Evolutionary conservation across 1,284 basidiomycete genomes (phyloP).

Genomic region (Golubevia sp.): DNA sequence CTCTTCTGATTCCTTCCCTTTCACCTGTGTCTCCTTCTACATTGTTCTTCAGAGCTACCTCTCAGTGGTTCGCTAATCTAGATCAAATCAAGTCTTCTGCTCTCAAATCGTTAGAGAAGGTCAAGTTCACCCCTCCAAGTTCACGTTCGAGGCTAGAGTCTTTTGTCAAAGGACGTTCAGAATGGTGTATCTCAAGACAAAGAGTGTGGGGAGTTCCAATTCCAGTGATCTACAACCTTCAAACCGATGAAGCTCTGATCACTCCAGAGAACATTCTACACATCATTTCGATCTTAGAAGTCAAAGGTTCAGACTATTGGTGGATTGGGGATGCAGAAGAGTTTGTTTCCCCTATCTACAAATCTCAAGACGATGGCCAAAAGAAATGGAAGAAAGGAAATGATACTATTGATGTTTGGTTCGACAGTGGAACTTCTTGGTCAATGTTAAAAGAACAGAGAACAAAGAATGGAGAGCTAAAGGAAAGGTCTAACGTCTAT

Average conservation of each 20-base stretch:
- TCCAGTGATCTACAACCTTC: slow-evolving; percentile 78
- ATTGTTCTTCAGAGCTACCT: slow-evolving; percentile 74
- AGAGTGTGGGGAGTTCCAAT: slow-evolving; percentile 98
- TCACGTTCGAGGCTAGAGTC: slow-evolving; percentile 72
- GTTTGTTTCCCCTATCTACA: slow-evolving; percentile 66
- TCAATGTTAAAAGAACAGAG: slow-evolving; percentile 69
- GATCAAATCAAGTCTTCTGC: slow-evolving; percentile 80
- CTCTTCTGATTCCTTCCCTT: slow-evolving; percentile 1
- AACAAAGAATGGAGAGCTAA: slow-evolving; percentile 3
- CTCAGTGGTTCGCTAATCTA: slow-evolving; percentile 96
- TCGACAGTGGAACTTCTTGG: slow-evolving; percentile 97
- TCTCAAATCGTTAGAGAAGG: slow-evolving; percentile 72
- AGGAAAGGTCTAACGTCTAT: slow-evolving; percentile 74
- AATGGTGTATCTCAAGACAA: slow-evolving; percentile 99
- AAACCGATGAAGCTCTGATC: slow-evolving; percentile 71
- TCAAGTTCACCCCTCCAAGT: slow-evolving; percentile 74
- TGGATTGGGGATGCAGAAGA: slow-evolving; percentile 84
- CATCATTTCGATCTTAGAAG: slow-evolving; percentile 75
- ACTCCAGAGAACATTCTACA: slow-evolving; percentile 73
- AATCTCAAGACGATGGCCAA: slow-evolving; percentile 8
- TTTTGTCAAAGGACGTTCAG: slow-evolving; percentile 83
- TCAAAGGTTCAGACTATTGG: slow-evolving; percentile 82
- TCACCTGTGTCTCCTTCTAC: background rate
- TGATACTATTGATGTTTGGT: slow-evolving; percentile 99
- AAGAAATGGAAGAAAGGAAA: slow-evolving; percentile 65